These are phyloP conservation scores for Sclerotinia spermophila DNA, from an alignment of 2,329 filamentous ascomycete species.

Conservation along the genomic window DNA sequence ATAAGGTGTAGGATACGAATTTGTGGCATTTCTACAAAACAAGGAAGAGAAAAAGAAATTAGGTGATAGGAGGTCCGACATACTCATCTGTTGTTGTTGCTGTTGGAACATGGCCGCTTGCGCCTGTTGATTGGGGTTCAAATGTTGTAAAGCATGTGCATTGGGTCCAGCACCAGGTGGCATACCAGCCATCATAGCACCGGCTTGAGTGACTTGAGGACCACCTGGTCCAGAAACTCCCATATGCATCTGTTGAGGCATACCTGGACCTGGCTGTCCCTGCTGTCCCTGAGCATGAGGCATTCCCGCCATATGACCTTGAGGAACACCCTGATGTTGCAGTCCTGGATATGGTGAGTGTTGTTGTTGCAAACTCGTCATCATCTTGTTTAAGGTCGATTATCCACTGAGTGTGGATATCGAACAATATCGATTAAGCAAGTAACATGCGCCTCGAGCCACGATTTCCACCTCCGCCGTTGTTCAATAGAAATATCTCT, in stretches of 20 bases:
- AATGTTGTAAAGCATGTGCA: slow-evolving; percentile 67
- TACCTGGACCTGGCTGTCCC: slow-evolving; percentile 57
- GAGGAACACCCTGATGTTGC: slow-evolving; percentile 67
- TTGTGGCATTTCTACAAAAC: background rate
- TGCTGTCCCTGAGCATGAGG: slow-evolving; percentile 61
- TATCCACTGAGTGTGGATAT: slow-evolving; percentile 58
- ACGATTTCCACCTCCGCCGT: slow-evolving; percentile 39
- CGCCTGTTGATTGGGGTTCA: slow-evolving; percentile 53
- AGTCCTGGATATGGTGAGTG: slow-evolving; percentile 71
- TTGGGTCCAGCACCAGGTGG: slow-evolving; percentile 61
- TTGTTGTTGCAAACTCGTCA: slow-evolving; percentile 64
- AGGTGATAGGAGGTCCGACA: slow-evolving; percentile 31
- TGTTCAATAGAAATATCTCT: slow-evolving; percentile 44
- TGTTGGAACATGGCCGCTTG: slow-evolving; percentile 33
- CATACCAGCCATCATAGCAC: slow-evolving; percentile 72
- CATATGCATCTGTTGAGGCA: slow-evolving; percentile 70
- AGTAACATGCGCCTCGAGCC: slow-evolving; percentile 30
- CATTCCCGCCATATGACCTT: slow-evolving; percentile 52
- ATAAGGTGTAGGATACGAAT: background rate
- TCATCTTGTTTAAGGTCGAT: slow-evolving; percentile 52
- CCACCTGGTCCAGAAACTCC: slow-evolving; percentile 68
- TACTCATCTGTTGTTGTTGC: slow-evolving; percentile 31
- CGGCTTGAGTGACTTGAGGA: slow-evolving; percentile 65
- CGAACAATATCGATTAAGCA: slow-evolving; percentile 41
- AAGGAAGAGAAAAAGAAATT: background rate